Evolutionary conservation across 2,329 filamentous ascomycete genomes (phyloP), one percentile per base, ranked within the genome.

Genomic region (Claviceps africana): DNA sequence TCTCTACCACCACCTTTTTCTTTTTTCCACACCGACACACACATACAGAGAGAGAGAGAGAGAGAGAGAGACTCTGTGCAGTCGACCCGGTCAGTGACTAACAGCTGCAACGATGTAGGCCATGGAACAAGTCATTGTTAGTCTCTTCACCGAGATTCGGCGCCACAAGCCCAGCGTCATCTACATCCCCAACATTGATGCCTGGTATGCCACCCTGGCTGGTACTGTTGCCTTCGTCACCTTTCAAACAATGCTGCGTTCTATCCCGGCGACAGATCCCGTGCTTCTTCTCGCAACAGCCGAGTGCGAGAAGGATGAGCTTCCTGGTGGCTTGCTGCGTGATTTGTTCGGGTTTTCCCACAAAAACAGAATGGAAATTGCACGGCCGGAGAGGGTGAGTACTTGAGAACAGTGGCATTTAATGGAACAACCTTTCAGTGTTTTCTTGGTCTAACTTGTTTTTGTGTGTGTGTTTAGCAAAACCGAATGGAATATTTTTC

Each of bases 131-230:
- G 87, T 90, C 10, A 82, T 98, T 56, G 88, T 95, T 13, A 84
- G 90, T 58, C 75, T 95, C 8, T 97, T 98, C 63, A 83, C 87
- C 1, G 93, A 97, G 70, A 87, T 95, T 39, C 88, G 91, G 66
- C 83, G 90, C 39, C 89, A 96, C 65, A 96, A 95, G 66, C 93
- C 93, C 0, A 94, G 89, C 64, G 88, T 97, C 39, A 93, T 98
- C 50, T 97, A 90, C 67, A 86, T 98, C 44, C 91, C 93, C 2
- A 85, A 89, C 58, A 80, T 97, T 48, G 86, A 95, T 58, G 78
- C 84, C 8, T 98, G 93, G 93, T 91, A 88, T 63, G 70, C 78
- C 19, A 76, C 74, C 28, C 62, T 84, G 19, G 64, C 66, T n/a
- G 70, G 72, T 8, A 83, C 86, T 0, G 71, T 88, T 40, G 80